Evolutionary conservation across 1,139 yeast genomes (phyloP).

Genomic region (Trichomonascaceae sp.): DNA sequence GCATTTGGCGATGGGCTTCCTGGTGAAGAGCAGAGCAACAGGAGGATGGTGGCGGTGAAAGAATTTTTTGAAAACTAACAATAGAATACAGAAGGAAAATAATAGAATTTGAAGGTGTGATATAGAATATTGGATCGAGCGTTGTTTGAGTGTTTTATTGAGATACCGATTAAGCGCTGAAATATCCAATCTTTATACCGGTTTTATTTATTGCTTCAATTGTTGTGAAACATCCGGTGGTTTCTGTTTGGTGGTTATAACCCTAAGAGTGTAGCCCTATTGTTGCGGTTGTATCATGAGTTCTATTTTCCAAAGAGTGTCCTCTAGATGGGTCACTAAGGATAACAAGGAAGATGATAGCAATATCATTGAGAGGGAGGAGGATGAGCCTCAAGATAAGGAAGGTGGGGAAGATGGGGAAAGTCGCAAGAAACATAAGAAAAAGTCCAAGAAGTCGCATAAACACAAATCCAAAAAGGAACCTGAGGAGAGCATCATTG

Average conservation of each 20-base stretch:
- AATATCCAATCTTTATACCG: too few relatives aligned
- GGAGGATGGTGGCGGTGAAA: background rate
- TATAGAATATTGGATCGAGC: too few relatives aligned
- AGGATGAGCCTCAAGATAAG: constrained; percentile 8
- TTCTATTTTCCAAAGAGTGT: constrained; percentile 8
- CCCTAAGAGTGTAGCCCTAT: too few relatives aligned
- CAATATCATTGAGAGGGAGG: constrained; percentile 5
- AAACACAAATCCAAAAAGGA: constrained; percentile 10
- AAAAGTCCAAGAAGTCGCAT: constrained; percentile 18
- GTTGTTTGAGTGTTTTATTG: too few relatives aligned
- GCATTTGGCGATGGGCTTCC: background rate
- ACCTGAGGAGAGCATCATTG: constrained; percentile 8
- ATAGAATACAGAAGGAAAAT: background rate
- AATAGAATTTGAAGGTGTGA: too few relatives aligned
- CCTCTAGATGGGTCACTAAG: constrained; percentile 12
- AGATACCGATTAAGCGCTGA: too few relatives aligned
- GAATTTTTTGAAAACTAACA: background rate
- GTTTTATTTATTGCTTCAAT: too few relatives aligned
- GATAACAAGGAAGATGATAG: constrained; percentile 9
- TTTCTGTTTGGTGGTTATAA: too few relatives aligned
- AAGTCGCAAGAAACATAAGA: constrained; percentile 12
- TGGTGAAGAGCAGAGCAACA: background rate
- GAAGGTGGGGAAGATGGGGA: constrained; percentile 8
- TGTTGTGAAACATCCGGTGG: too few relatives aligned
- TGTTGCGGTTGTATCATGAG: constrained; percentile 3